Evolutionary conservation across 1,139 yeast genomes (phyloP).

Genomic region (Suhomyces bokatorum): DNA sequence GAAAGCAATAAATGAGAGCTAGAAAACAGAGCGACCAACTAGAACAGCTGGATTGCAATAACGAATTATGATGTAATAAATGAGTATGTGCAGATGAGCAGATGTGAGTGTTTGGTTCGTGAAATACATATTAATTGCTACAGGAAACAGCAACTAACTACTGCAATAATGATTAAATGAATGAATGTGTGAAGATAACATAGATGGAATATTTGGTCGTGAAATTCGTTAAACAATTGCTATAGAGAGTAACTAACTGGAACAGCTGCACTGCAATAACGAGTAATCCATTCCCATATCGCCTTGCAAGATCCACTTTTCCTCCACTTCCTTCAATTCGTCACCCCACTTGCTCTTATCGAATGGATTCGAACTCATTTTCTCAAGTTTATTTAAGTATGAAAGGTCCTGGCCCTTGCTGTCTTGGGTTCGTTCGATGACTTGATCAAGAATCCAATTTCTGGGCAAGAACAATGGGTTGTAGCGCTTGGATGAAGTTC

Average conservation of each 20-base stretch:
- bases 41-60: too few species aligned
- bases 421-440: constrained; percentile 52
- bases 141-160: too few species aligned
- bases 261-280: constrained; percentile 68
- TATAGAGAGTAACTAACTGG: constrained; percentile 48
- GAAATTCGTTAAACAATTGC: too few species aligned
- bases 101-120: too few species aligned
- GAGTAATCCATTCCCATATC: constrained; percentile 47
- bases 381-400: constrained; percentile 53
- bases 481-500: constrained; percentile 43
- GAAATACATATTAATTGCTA: too few species aligned
- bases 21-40: too few species aligned
- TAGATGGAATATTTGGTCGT: too few species aligned
- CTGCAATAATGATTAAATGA: neutral
- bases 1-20: too few species aligned
- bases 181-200: neutral
- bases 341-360: constrained; percentile 64
- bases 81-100: too few species aligned
- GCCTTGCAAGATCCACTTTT: constrained; percentile 52
- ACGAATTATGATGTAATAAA: too few species aligned
- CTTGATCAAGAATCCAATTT: constrained; percentile 86
- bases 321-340: constrained; percentile 55
- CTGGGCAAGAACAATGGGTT: constrained; percentile 86
- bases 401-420: constrained; percentile 36
- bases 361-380: constrained; percentile 66